Conservation (phyloP, 2,329 filamentous ascomycete genomes). For the Cercospora sojina region DNA sequence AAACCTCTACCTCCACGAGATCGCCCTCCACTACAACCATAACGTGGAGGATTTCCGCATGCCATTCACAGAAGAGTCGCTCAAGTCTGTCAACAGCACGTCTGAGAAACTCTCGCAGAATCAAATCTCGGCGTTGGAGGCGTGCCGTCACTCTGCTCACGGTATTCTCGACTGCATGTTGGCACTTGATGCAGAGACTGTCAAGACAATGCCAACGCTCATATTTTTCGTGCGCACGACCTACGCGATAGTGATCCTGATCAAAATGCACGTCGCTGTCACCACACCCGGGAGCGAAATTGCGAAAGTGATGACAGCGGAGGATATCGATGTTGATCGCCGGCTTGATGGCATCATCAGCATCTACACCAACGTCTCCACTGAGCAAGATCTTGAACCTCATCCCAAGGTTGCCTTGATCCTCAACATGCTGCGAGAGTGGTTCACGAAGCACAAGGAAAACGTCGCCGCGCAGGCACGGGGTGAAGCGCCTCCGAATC, state of each 20-base stretch:
- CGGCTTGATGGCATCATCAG: conserved; percentile 49
- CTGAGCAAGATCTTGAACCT: conserved; percentile 35
- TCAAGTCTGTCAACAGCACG: conserved; percentile 43
- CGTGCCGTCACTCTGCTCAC: conserved; percentile 48
- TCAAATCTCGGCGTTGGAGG: conserved; percentile 49
- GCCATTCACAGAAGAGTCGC: conserved; percentile 45
- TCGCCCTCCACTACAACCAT: conserved; percentile 50
- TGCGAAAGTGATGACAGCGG: conserved; percentile 50
- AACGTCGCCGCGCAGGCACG: conserved; percentile 27
- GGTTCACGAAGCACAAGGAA: conserved; percentile 43
- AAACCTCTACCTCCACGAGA: conserved; percentile 52
- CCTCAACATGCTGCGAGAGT: conserved; percentile 46
- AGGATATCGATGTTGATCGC: conserved; percentile 49
- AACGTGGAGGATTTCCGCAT: conserved; percentile 48
- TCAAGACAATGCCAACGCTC: conserved; percentile 49
- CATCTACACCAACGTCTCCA: conserved; percentile 38
- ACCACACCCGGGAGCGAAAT: conserved; percentile 50
- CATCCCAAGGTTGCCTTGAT: conserved; percentile 52
- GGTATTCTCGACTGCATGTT: conserved; percentile 52
- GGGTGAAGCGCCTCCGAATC: conserved; percentile 21
- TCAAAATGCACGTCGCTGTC: conserved; percentile 60
- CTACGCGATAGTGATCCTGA: conserved; percentile 58
- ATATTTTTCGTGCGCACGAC: conserved; percentile 52
- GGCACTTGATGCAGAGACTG: conserved; percentile 46
- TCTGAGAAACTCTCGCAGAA: conserved; percentile 46